A percentile compares a stretch with the other conserved stretches of the same genome.
Conservation (phyloP, 345 rosid species). For the Euphorbia lathyris region DNA sequence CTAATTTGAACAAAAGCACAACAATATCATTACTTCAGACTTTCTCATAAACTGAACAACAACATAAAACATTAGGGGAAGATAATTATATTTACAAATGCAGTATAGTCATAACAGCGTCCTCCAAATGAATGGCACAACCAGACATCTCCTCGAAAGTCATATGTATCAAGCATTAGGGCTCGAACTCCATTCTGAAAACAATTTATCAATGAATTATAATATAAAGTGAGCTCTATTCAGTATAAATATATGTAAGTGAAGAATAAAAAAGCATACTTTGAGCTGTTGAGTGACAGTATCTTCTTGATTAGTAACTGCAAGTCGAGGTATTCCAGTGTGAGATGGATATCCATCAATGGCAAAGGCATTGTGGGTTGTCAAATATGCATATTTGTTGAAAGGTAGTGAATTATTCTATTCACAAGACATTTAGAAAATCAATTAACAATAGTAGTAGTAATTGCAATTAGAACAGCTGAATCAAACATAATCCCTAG, state of each 20-base stretch:
- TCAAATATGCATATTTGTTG: slow-evolving; percentile 67
- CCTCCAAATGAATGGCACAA: slow-evolving; percentile 67
- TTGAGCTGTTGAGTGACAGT: slow-evolving; percentile 50
- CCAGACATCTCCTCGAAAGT: slow-evolving; percentile 63
- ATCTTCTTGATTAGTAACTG: slow-evolving; percentile 68
- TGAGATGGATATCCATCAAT: slow-evolving; percentile 48
- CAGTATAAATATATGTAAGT: neutral
- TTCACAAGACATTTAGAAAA: neutral
- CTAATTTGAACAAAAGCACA: slow-evolving; percentile 21
- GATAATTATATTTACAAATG: slow-evolving; percentile 41
- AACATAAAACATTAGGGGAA: neutral
- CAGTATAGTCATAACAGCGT: slow-evolving; percentile 52
- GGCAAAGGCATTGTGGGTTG: slow-evolving; percentile 68
- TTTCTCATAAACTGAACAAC: neutral
- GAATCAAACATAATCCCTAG: too few relatives aligned
- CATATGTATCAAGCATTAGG: slow-evolving; percentile 67
- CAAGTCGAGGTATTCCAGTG: slow-evolving; percentile 45
- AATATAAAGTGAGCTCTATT: neutral
- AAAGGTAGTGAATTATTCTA: slow-evolving; percentile 68
- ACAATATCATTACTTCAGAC: neutral
- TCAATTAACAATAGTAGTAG: neutral
- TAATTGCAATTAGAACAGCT: too few relatives aligned
- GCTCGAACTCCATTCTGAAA: slow-evolving; percentile 62
- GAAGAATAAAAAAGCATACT: slow-evolving; percentile 27
- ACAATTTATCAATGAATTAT: neutral